Percentiles rank a stretch among this genome's conserved stretches.
phyloP scores from a whole-genome alignment of 177 flowering plant species.

The Telopea speciosissima region DNA sequence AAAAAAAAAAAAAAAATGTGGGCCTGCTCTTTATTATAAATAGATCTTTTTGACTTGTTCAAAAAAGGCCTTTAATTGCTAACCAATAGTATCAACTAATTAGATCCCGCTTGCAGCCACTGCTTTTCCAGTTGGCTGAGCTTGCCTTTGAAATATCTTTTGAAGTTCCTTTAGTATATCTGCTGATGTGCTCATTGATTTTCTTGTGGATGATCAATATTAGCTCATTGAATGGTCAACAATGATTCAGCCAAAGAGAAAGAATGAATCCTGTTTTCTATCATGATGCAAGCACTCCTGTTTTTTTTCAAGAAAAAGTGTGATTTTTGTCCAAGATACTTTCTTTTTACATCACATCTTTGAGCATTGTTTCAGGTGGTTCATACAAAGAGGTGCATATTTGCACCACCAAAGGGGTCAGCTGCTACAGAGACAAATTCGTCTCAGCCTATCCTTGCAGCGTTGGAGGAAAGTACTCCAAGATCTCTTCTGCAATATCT shows the following conservation, averaged over 20 bases:
- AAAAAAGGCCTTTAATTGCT: no score
- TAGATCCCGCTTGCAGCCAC: no score
- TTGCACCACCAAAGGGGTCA: conserved; percentile 97
- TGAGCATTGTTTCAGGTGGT: no score
- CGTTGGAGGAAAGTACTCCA: conserved; percentile 67
- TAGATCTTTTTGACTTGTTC: no score
- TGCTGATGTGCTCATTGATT: not conserved
- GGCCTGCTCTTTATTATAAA: no score
- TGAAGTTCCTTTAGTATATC: not conserved
- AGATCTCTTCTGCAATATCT: conserved; percentile 70
- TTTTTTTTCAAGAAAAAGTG: no score
- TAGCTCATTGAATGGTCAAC: not conserved
- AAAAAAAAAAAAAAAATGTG: no score
- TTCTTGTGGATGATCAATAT: no score
- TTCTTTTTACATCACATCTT: conserved; percentile 4
- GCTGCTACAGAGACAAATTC: conserved; percentile 95
- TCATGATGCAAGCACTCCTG: not conserved
- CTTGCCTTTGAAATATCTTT: not conserved
- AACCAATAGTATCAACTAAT: no score
- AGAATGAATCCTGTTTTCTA: not conserved
- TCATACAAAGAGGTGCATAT: conserved; percentile 66
- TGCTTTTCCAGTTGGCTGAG: no score
- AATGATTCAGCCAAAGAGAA: not conserved
- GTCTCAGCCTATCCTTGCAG: conserved; percentile 73
- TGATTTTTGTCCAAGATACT: not conserved